Base-by-base conservation (phyloP, 805 yeast genomes). In the Teunomyces tritomae region DNA sequence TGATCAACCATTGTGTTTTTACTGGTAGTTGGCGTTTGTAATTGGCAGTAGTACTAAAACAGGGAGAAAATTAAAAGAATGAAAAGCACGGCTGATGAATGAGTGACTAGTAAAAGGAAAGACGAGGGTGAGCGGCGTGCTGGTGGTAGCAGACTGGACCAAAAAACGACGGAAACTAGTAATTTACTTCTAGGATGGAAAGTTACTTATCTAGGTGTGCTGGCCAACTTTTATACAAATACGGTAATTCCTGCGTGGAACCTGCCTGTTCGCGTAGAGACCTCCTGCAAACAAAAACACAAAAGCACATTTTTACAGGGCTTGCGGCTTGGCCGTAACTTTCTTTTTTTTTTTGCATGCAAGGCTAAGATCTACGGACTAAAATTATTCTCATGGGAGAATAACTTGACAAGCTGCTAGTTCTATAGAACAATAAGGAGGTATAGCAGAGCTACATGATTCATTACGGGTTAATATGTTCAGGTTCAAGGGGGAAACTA, bases 1-100 rank as follows among this genome's bases (percentile, higher is more conserved):
- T 56, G 61, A 47, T 65, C 62, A 32, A 58, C 51, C 50, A 49
- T 52, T 33, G 27, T 48, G 26, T 13, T 16, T 10, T 7, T 16
- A 39, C 11, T 11, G 14, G 44, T 16, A 26, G 27, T 30, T 20
- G 14, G 17, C 16, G 34, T 28, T 9, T 16, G 20, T 43, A n/a
- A 9, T 13, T 13, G 33, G 24, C 24, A 20, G 24, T 20, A 4
- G 24, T 20, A 20, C 24, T 20, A 26, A 34, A 26, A n/a, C 20
- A 14, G 27, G 20, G 37, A 16, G 29, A 14, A 34, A 43, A 34
- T n/a, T 26, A 28, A 43, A 43, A 30, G 45, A 32, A 16, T 43
- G 29, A 43, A 43, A 17, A 36, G 37, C 30, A 28, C 40, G 36
- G 36, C 28, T 39, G 17, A 16, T 24, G 24, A 16, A 13, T 6